These are phyloP conservation scores for Saccharomycopsis vini DNA, from an alignment of 805 yeast genomes.

Conservation along the genomic window DNA sequence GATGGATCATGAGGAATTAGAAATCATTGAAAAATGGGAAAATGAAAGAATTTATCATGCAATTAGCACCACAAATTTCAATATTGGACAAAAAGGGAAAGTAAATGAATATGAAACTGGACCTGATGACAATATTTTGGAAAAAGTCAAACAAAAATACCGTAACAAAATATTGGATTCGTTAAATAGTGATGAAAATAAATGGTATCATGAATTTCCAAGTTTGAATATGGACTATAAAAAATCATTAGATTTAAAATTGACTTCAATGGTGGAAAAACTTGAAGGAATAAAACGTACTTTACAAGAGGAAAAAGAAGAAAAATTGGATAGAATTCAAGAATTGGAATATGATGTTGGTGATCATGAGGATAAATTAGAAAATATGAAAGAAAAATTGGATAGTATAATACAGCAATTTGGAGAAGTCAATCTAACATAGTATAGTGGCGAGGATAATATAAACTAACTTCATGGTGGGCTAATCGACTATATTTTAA, in stretches of 20 bases:
- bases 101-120: not conserved
- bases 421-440: too few species aligned
- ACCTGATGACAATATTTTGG: not conserved
- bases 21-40: slow-evolving; percentile 11
- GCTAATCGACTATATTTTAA: too few species aligned
- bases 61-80: not conserved
- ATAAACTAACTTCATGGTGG: too few species aligned
- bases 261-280: not conserved
- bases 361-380: not conserved
- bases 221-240: not conserved
- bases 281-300: not conserved
- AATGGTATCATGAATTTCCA: not conserved
- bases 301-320: not conserved
- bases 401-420: too few species aligned
- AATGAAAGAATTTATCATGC: slow-evolving; percentile 6
- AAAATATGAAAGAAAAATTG: not conserved
- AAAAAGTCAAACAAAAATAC: not conserved
- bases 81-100: not conserved
- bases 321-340: not conserved
- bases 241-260: not conserved
- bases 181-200: too few species aligned
- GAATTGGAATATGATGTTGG: not conserved
- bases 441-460: too few species aligned
- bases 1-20: not conserved
- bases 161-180: not conserved